Percentiles rank a stretch among this genome's conserved stretches.
These are phyloP conservation scores for Candida boidinii DNA, from an alignment of 805 yeast genomes.

Conservation along the genomic window DNA sequence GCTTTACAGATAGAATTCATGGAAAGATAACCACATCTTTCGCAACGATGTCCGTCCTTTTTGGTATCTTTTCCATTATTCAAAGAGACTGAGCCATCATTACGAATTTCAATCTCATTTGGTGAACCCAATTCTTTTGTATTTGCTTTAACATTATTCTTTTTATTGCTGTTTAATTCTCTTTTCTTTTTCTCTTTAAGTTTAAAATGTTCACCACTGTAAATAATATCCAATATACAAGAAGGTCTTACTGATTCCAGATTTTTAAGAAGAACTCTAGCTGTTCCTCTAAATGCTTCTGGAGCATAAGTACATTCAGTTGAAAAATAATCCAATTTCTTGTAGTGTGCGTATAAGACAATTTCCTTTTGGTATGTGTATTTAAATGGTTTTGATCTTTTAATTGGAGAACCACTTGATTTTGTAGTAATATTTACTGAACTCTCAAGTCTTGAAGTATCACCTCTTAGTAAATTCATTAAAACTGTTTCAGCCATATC, in stretches of 20 bases:
- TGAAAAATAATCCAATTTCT: constrained; percentile 88
- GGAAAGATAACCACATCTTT: constrained; percentile 85
- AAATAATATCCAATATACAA: constrained; percentile 88
- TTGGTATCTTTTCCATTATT: constrained; percentile 8
- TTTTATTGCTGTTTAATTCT: constrained; percentile 4
- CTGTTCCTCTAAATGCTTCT: constrained; percentile 97
- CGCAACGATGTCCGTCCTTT: constrained; percentile 66
- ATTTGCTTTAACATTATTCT: constrained; percentile 1
- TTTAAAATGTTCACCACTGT: constrained; percentile 83
- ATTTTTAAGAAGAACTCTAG: constrained; percentile 84
- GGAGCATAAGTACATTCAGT: constrained; percentile 99
- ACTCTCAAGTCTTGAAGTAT: constrained; percentile 81
- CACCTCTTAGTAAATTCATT: constrained; percentile 95
- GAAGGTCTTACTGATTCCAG: constrained; percentile 87
- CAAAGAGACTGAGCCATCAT: constrained; percentile 56
- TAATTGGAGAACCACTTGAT: constrained; percentile 79
- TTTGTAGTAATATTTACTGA: constrained; percentile 82
- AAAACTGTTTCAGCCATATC: constrained; percentile 98
- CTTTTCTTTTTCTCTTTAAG: constrained; percentile 50
- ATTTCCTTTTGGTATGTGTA: constrained; percentile 96
- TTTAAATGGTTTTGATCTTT: constrained; percentile 92
- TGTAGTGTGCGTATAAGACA: constrained; percentile 94
- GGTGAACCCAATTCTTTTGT: constrained; percentile 8
- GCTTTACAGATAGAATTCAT: constrained; percentile 90
- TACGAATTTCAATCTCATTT: constrained; percentile 43